Evolutionary conservation across 2,329 filamentous ascomycete species (phyloP).

Genomic region (Xylaria polymorpha): DNA sequence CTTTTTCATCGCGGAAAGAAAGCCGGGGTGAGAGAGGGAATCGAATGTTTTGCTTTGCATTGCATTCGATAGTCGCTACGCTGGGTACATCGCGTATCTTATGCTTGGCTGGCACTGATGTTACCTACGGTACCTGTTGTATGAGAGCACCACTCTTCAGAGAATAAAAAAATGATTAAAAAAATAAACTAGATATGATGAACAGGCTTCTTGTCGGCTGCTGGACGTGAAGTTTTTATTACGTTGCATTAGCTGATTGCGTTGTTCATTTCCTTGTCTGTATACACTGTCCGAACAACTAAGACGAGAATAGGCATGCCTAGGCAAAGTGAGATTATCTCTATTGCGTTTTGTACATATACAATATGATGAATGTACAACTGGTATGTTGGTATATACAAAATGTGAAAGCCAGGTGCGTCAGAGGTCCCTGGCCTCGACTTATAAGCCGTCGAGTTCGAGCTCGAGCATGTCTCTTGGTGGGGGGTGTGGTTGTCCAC

Average conservation of each 20-base stretch:
- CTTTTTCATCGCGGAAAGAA: constrained; percentile 1
- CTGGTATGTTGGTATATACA: constrained; percentile 24
- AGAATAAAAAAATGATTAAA: not conserved
- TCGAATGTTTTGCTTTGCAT: not conserved
- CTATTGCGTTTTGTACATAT: constrained; percentile 22
- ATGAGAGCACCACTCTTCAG: constrained; percentile 8
- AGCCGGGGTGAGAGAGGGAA: constrained; percentile 1
- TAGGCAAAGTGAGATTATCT: constrained; percentile 24
- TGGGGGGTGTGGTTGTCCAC: constrained; percentile 32
- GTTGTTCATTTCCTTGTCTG: not conserved
- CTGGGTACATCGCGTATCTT: not conserved
- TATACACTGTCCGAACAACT: not conserved
- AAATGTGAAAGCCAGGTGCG: not conserved
- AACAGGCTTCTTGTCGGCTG: not conserved
- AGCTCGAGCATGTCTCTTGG: constrained; percentile 29
- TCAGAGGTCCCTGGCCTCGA: not conserved
- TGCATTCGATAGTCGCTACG: not conserved
- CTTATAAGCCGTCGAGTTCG: not conserved
- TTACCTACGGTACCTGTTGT: not conserved
- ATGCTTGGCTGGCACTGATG: not conserved
- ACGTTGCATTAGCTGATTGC: not conserved
- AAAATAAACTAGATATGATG: not conserved
- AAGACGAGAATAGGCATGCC: not conserved
- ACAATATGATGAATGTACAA: constrained; percentile 33
- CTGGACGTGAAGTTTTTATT: not conserved